phyloP scores from a whole-genome alignment of 2,329 filamentous ascomycete species.

The Parascedosporium putredinis region DNA sequence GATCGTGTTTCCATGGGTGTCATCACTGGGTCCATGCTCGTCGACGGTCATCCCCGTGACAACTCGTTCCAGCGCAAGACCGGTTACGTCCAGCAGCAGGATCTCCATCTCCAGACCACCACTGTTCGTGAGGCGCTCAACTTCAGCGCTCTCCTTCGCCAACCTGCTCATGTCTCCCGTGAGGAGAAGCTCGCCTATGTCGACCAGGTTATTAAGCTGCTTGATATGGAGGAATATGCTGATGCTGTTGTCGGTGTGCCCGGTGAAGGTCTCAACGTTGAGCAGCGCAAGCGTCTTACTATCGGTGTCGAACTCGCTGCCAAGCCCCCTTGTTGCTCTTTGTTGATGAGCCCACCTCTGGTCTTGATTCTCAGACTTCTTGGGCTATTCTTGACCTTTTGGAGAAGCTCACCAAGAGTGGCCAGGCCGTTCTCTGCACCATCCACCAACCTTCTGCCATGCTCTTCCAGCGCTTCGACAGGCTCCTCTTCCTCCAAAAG shows the following conservation, averaged over 20 bases:
- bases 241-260: slow-evolving; percentile 86
- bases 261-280: slow-evolving; percentile 70
- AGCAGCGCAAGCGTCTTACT: slow-evolving; percentile 67
- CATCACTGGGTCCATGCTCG: slow-evolving; percentile 71
- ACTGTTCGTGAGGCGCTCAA: slow-evolving; percentile 82
- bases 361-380: slow-evolving; percentile 85
- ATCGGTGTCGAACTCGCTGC: slow-evolving; percentile 95
- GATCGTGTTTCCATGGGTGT: slow-evolving; percentile 83
- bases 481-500: slow-evolving; percentile 65
- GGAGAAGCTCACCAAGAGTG: slow-evolving; percentile 78
- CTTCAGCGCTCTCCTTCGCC: slow-evolving; percentile 78
- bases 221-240: slow-evolving; percentile 84
- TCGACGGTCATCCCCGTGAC: slow-evolving; percentile 57
- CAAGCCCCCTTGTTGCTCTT: slow-evolving; percentile 85
- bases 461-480: slow-evolving; percentile 84
- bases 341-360: slow-evolving; percentile 89
- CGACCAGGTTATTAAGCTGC: slow-evolving; percentile 78
- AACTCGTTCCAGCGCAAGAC: slow-evolving; percentile 84
- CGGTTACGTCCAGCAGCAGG: slow-evolving; percentile 86
- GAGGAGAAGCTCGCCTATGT: slow-evolving; percentile 80
- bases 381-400: slow-evolving; percentile 86
- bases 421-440: slow-evolving; percentile 90
- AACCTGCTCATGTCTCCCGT: slow-evolving; percentile 61
- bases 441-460: slow-evolving; percentile 96
- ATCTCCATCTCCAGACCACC: slow-evolving; percentile 73